Evolutionary conservation across 345 rosid genomes (phyloP), one percentile per base, ranked within the genome.

Genomic region (Populus alba): DNA sequence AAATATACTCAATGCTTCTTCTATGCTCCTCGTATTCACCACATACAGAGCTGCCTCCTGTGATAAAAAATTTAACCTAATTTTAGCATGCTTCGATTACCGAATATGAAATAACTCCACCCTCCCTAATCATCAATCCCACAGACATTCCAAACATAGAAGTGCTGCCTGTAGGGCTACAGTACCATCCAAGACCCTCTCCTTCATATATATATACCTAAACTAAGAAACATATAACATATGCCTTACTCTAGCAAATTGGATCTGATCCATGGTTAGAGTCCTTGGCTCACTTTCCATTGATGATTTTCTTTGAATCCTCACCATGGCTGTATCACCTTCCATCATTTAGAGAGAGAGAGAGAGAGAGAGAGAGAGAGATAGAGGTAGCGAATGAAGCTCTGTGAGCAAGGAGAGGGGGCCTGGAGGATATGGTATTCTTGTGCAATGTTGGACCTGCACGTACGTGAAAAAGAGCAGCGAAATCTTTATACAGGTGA

Each of bases 31-130:
- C 47, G 86, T 84, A 6, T 71, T 83, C 79, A 89, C 2, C 77
- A 89, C 92, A 66, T 78, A 33, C 39, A 81, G 73, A n/a, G 92
- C 92, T 68, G 86, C 90, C 62, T 87, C 92, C 92, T 87, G 78
- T 31, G 38, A 51, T 69, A 33, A 17, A 17, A 23, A 33, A 12
- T 27, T 22, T 20, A 18, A 20, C 59, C n/a, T 9, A 53, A 53
- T 51, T 17, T 51, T 17, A 51, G 22, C 57, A 17, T 51, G n/a
- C 57, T 27, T 27, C 27, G 27, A 27, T 27, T 27, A 18, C 57
- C 7, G 6, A 16, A 47, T 47, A 47, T 47, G 51, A 33, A 33
- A 33, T 33, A 47, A 47, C 51, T 15, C 51, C 51, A 15, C 15
- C 51, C 51, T 47, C 15, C 22, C 2, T 17, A 6, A 51, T 20